Percentiles rank a stretch among this genome's conserved stretches.
Evolutionary conservation across 345 rosid genomes (phyloP).

Genomic region (Lepidium aucheri): DNA sequence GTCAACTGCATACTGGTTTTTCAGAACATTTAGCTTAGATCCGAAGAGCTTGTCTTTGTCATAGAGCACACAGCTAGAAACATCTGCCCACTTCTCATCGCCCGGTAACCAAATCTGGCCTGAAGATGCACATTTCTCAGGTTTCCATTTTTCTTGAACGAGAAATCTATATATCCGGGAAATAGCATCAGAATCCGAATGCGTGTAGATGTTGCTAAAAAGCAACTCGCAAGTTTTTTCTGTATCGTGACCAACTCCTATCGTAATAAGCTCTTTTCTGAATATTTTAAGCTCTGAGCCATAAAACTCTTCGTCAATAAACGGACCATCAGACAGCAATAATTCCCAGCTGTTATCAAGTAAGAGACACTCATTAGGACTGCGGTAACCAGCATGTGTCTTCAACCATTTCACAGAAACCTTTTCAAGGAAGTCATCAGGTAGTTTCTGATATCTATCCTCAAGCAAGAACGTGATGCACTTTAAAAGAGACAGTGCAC

Average conservation of each 20-base stretch:
- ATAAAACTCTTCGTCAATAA: conserved; percentile 57
- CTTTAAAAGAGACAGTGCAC: conserved; percentile 36
- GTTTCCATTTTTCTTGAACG: conserved; percentile 26
- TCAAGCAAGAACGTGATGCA: conserved; percentile 34
- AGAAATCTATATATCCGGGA: conserved; percentile 44
- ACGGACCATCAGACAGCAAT: conserved; percentile 56
- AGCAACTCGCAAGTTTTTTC: conserved; percentile 29
- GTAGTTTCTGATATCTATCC: conserved; percentile 17
- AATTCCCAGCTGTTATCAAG: conserved; percentile 38
- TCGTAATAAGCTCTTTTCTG: conserved; percentile 33
- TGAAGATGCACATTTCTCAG: conserved; percentile 8
- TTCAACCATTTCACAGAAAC: conserved; percentile 48
- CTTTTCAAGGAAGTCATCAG: conserved; percentile 22
- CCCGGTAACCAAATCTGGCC: conserved; percentile 48
- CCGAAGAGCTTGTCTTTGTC: conserved; percentile 48
- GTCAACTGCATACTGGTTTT: conserved; percentile 29
- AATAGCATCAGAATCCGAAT: conserved; percentile 35
- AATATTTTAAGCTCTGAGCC: conserved; percentile 28
- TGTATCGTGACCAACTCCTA: conserved; percentile 41
- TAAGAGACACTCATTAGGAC: conserved; percentile 43
- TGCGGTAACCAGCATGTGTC: conserved; percentile 42
- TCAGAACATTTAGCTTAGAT: conserved; percentile 37
- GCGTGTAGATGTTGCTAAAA: conserved; percentile 29
- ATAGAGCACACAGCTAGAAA: conserved; percentile 38
- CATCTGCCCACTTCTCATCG: conserved; percentile 42